A percentile compares a stretch with the other conserved stretches of the same genome.
Conservation (phyloP, 805 yeast genomes). For the Lipomyces yamadae region DNA sequence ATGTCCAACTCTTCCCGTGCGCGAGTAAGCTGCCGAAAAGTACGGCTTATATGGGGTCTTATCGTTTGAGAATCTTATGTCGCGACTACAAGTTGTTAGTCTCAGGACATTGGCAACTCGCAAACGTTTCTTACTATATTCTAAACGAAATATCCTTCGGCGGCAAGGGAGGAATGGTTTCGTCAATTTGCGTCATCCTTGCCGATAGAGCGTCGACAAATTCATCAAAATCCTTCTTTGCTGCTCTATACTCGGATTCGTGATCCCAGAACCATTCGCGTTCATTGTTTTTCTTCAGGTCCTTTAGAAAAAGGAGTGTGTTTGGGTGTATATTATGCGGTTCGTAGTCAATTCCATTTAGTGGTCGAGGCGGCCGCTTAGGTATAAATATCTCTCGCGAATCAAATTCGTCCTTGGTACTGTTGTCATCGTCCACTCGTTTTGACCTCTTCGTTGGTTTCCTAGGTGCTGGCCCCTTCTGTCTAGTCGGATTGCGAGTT, state of each 20-base stretch:
- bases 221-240: constrained; percentile 38
- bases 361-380: constrained; percentile 13
- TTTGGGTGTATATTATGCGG: constrained; percentile 33
- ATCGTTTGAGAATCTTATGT: constrained; percentile 36
- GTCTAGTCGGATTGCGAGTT: neutral
- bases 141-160: constrained; percentile 35
- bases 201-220: constrained; percentile 32
- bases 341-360: constrained; percentile 22
- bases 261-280: constrained; percentile 41
- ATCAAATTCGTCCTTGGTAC: constrained; percentile 19
- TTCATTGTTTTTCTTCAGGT: constrained; percentile 35
- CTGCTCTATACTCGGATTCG: constrained; percentile 36
- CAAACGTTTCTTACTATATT: constrained; percentile 28
- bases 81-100: constrained; percentile 24
- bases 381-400: constrained; percentile 28
- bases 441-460: neutral
- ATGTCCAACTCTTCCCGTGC: constrained; percentile 36
- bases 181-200: constrained; percentile 31
- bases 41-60: constrained; percentile 39
- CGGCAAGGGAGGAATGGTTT: constrained; percentile 36
- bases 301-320: constrained; percentile 31
- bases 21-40: constrained; percentile 38
- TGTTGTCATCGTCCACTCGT: neutral
- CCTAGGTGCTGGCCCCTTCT: neutral
- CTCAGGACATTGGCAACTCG: neutral